Evolutionary conservation across 148 eudicot genomes (phyloP).

Genomic region (Spergularia bocconei): DNA sequence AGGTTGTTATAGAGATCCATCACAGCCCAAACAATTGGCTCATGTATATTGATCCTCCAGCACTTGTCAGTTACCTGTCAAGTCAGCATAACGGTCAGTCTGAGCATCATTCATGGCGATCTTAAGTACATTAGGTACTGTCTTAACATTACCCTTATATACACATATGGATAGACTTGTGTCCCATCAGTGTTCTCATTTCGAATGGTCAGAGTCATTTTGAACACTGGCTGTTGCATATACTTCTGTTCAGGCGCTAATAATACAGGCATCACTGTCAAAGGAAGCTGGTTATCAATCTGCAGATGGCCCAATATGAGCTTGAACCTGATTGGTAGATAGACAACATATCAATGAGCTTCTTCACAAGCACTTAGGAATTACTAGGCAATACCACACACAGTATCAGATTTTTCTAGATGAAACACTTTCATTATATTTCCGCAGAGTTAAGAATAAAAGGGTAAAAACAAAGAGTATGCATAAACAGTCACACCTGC

Average conservation of each 20-base stretch:
- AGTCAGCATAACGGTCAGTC: slow-evolving; percentile 12
- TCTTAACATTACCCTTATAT: slow-evolving; percentile 65
- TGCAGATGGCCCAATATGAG: slow-evolving; percentile 79
- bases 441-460: not conserved
- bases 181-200: slow-evolving; percentile 86
- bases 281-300: slow-evolving; percentile 90
- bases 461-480: not conserved
- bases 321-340: slow-evolving; percentile 63
- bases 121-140: not conserved
- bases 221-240: slow-evolving; percentile 77
- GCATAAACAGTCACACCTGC: slow-evolving; percentile 48
- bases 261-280: slow-evolving; percentile 85
- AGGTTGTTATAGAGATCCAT: slow-evolving; percentile 75
- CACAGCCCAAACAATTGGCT: slow-evolving; percentile 93
- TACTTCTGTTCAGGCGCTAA: slow-evolving; percentile 86
- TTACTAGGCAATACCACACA: not conserved
- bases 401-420: not conserved
- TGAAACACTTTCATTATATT: not conserved
- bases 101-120: not conserved
- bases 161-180: slow-evolving; percentile 80
- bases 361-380: not conserved
- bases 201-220: slow-evolving; percentile 68
- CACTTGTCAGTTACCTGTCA: slow-evolving; percentile 75
- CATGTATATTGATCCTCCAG: slow-evolving; percentile 92
- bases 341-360: slow-evolving; percentile 16